Evolutionary conservation across 2,329 filamentous ascomycete genomes (phyloP).

Genomic region (Neofusicoccum sp.): DNA sequence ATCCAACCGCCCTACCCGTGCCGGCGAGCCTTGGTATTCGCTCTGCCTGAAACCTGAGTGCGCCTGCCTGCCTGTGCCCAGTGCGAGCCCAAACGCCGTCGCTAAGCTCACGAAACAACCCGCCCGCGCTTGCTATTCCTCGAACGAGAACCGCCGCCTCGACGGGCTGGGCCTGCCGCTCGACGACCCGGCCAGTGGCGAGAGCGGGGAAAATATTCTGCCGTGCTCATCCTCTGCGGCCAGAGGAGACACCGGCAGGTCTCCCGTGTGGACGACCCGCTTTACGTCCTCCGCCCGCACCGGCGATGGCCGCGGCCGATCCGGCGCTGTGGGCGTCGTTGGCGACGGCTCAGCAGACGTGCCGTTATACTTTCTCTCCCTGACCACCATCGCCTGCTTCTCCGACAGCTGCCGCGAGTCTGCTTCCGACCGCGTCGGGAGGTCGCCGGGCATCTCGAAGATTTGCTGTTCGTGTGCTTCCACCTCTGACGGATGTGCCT

Average conservation of each 20-base stretch:
- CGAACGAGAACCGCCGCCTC: constrained; percentile 35
- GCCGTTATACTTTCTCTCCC: constrained; percentile 48
- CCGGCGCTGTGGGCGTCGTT: constrained; percentile 11
- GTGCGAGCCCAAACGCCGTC: constrained; percentile 9
- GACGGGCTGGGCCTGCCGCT: constrained; percentile 23
- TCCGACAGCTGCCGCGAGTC: constrained; percentile 47
- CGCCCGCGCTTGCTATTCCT: constrained; percentile 6
- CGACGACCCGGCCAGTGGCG: constrained; percentile 29
- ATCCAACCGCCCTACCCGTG: neutral
- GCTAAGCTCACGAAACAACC: constrained; percentile 5
- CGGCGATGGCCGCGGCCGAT: constrained; percentile 7
- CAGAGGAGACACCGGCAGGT: constrained; percentile 5
- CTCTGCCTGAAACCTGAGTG: constrained; percentile 11
- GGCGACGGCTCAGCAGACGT: constrained; percentile 31
- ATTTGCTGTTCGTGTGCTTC: constrained; percentile 39
- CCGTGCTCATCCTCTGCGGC: neutral
- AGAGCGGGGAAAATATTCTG: constrained; percentile 26
- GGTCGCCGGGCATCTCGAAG: constrained; percentile 55
- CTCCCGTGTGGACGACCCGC: constrained; percentile 9
- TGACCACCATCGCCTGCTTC: constrained; percentile 47
- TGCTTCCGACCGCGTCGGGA: constrained; percentile 53
- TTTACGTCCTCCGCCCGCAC: constrained; percentile 12
- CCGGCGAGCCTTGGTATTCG: constrained; percentile 9
- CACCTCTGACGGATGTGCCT: constrained; percentile 26
- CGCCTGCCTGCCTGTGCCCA: neutral